Percentiles rank a stretch among this genome's conserved stretches.
Conservation (phyloP, 202 grass and related monocot genomes). For the Digitaria exilis region DNA sequence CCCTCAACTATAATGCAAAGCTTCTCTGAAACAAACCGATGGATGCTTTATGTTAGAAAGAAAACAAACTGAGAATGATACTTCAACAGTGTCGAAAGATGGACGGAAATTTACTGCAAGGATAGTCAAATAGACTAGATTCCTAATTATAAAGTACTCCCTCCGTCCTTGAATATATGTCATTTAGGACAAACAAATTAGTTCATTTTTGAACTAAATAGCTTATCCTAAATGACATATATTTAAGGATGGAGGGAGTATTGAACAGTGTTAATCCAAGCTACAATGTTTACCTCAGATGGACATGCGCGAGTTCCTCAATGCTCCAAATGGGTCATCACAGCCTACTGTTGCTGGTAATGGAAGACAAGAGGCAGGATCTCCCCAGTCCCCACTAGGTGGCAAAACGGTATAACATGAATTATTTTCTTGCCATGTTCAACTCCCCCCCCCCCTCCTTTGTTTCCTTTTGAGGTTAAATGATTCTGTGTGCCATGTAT, state of each 20-base stretch:
- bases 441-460: background rate
- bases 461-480: background rate
- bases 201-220: too few species aligned
- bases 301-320: slow-evolving; percentile 98
- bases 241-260: too few species aligned
- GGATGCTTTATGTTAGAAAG: too few species aligned
- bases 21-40: background rate
- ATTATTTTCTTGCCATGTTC: slow-evolving; percentile 1
- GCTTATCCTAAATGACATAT: too few species aligned
- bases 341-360: slow-evolving; percentile 62
- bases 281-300: slow-evolving; percentile 55
- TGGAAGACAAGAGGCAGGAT: slow-evolving; percentile 64
- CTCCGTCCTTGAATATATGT: too few species aligned
- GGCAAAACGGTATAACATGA: slow-evolving; percentile 77
- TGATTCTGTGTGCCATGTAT: slow-evolving; percentile 24
- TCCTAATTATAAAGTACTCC: background rate
- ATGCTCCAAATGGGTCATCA: slow-evolving; percentile 80
- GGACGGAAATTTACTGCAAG: background rate
- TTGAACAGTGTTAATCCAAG: slow-evolving; percentile 18
- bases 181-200: too few species aligned
- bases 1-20: background rate
- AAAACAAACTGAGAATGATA: background rate
- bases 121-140: background rate
- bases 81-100: background rate
- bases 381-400: slow-evolving; percentile 87